Percentiles rank a stretch among this genome's conserved stretches.
Evolutionary conservation across 352 stramenopile species (phyloP).

Genomic region (Sclerospora graminicola): DNA sequence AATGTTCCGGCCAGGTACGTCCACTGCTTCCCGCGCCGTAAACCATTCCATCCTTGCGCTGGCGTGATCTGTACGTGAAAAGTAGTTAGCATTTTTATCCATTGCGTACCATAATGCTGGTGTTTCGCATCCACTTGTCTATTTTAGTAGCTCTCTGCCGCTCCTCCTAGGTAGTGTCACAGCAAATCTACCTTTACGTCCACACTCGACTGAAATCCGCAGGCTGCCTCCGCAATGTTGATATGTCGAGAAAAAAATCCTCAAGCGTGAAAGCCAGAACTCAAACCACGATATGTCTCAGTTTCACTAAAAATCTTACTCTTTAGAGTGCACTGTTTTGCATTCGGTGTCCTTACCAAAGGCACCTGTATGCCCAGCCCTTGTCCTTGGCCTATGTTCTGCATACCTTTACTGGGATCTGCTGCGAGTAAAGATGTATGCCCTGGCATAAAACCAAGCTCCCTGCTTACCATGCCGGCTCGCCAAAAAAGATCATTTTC

Average conservation of each 20-base stretch:
- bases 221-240: not conserved
- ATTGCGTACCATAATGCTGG: conserved; percentile 1
- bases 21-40: not conserved
- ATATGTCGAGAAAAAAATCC: not conserved
- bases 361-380: no score
- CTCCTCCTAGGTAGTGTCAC: not conserved
- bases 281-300: not conserved
- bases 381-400: no score
- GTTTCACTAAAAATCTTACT: no score
- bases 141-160: conserved; percentile 1
- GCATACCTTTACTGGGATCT: no score
- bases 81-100: not conserved
- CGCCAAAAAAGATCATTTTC: no score
- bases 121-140: not conserved
- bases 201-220: not conserved
- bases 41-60: not conserved
- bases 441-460: no score
- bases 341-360: no score
- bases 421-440: no score
- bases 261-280: not conserved
- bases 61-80: not conserved
- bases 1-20: not conserved
- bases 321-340: no score
- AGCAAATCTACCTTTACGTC: conserved; percentile 4
- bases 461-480: no score